Evolutionary conservation across 2,329 filamentous ascomycete species (phyloP).

Genomic region (Diplodia seriata): DNA sequence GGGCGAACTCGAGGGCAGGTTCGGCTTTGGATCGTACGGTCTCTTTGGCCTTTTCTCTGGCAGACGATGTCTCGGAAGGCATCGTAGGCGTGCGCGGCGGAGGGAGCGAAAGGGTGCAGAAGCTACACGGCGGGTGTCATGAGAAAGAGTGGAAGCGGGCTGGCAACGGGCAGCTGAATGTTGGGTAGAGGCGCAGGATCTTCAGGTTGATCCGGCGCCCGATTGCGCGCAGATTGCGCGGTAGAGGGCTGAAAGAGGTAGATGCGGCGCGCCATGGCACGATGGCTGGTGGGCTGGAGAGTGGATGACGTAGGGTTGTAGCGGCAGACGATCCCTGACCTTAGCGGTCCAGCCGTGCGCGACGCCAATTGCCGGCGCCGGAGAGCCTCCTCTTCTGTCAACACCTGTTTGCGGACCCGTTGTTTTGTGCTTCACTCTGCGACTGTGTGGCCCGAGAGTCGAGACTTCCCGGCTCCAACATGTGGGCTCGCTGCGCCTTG

Average conservation of each 20-base stretch:
- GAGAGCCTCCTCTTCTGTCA: neutral
- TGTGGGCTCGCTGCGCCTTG: neutral
- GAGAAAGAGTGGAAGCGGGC: neutral
- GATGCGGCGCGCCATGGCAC: conserved; percentile 2
- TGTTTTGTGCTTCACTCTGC: neutral
- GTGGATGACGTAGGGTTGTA: conserved; percentile 14
- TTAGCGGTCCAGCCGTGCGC: neutral
- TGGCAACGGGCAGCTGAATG: neutral
- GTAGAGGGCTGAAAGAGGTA: neutral
- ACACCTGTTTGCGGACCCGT: neutral
- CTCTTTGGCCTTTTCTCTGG: conserved; percentile 34
- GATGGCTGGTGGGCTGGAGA: neutral
- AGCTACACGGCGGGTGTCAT: neutral
- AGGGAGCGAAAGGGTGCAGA: neutral
- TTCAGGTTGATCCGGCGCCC: neutral
- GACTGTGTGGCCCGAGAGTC: neutral
- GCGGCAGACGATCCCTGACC: neutral
- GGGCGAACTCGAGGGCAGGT: conserved; percentile 63
- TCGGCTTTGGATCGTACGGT: conserved; percentile 41
- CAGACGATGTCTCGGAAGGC: conserved; percentile 14
- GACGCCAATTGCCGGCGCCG: neutral
- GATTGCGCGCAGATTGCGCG: conserved; percentile 15
- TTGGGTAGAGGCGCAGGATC: conserved; percentile 2
- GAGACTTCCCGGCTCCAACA: neutral
- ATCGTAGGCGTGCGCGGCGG: conserved; percentile 4